Conservation (phyloP, 2,329 filamentous ascomycete genomes). For the Epichloe sylvatica region DNA sequence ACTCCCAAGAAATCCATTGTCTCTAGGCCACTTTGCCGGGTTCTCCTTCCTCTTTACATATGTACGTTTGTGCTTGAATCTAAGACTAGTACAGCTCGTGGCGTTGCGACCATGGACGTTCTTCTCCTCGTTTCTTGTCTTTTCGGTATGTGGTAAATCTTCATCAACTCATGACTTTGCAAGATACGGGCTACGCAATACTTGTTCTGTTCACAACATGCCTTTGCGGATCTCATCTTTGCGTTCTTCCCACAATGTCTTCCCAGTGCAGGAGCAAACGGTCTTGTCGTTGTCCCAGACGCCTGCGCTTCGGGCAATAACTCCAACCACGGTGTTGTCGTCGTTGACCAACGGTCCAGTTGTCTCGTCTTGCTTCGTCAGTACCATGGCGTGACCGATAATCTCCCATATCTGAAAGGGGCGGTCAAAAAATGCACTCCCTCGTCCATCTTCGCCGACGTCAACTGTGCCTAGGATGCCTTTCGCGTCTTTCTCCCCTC, state of each 20-base stretch:
- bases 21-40: background rate
- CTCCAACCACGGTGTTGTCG: constrained; percentile 73
- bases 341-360: constrained; percentile 53
- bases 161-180: background rate
- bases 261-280: constrained; percentile 92
- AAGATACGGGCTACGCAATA: background rate
- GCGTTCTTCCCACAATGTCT: constrained; percentile 96
- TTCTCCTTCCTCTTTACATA: background rate
- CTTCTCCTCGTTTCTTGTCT: background rate
- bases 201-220: constrained; percentile 51
- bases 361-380: constrained; percentile 50
- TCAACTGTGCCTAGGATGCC: constrained; percentile 58
- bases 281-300: constrained; percentile 99
- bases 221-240: constrained; percentile 79
- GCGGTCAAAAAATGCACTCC: constrained; percentile 67
- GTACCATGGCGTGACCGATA: constrained; percentile 83
- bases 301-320: constrained; percentile 90
- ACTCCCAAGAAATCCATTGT: background rate
- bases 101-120: background rate
- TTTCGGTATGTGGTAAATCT: background rate
- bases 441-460: constrained; percentile 62
- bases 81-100: background rate
- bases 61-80: background rate
- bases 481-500: constrained; percentile 29
- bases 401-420: constrained; percentile 87